Conservation (phyloP, 164 flowering plant species). For the Umbellularia californica region DNA sequence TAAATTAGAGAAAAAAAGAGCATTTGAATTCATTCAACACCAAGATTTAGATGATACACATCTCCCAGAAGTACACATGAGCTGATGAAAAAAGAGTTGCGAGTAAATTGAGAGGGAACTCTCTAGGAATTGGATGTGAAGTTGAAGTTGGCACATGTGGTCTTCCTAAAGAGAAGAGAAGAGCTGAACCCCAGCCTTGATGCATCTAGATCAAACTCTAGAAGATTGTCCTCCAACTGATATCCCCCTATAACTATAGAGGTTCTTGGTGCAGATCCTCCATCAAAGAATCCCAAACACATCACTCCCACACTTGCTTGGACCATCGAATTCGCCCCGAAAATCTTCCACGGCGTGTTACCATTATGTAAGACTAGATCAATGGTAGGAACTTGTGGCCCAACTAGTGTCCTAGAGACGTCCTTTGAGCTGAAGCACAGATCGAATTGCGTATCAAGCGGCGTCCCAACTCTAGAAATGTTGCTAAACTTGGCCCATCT, state of each 20-base stretch:
- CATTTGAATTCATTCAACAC: too few species aligned
- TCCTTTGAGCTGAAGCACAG: conserved; percentile 27
- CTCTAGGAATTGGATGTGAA: neutral
- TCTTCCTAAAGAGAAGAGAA: conserved; percentile 26
- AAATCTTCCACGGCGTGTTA: conserved; percentile 37
- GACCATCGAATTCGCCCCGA: conserved; percentile 58
- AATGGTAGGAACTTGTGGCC: conserved; percentile 28
- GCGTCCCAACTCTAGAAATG: neutral
- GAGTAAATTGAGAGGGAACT: too few species aligned
- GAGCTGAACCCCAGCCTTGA: conserved; percentile 46
- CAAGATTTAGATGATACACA: too few species aligned
- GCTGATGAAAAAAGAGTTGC: too few species aligned
- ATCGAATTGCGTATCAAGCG: conserved; percentile 19
- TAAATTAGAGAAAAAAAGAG: too few species aligned
- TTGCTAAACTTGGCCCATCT: conserved; percentile 1
- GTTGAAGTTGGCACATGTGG: conserved; percentile 43
- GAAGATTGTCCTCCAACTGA: conserved; percentile 56
- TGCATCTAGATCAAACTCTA: conserved; percentile 48
- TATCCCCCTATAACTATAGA: conserved; percentile 51
- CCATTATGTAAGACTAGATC: conserved; percentile 39
- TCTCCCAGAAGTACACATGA: too few species aligned
- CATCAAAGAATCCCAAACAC: conserved; percentile 60
- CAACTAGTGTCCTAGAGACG: conserved; percentile 19
- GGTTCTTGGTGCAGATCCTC: conserved; percentile 27
- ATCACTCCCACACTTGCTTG: conserved; percentile 27